These are phyloP conservation scores for Amauroascus niger DNA, from an alignment of 2,329 filamentous ascomycete genomes.

Conservation along the genomic window DNA sequence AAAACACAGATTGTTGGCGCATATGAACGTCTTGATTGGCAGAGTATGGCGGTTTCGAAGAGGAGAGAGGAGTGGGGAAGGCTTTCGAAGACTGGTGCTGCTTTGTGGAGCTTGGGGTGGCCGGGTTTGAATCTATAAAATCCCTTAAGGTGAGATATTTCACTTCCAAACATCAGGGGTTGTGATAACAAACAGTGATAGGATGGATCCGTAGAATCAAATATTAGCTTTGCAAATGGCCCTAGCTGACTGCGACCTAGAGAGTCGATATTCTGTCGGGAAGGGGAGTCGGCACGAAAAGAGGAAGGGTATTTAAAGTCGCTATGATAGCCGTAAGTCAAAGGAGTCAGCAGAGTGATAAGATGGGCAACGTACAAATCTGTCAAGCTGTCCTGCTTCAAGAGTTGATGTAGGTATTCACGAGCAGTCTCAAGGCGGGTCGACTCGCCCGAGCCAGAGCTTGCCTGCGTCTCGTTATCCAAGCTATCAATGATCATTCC, in stretches of 20 bases:
- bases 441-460: slow-evolving; percentile 45
- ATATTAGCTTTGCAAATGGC: slow-evolving; percentile 47
- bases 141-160: slow-evolving; percentile 3
- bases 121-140: slow-evolving; percentile 28
- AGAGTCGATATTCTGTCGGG: slow-evolving; percentile 18
- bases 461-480: slow-evolving; percentile 57
- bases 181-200: slow-evolving; percentile 33
- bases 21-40: not conserved
- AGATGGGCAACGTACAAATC: slow-evolving; percentile 6
- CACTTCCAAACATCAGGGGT: not conserved
- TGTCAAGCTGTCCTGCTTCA: slow-evolving; percentile 31
- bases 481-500: slow-evolving; percentile 54
- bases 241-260: slow-evolving; percentile 35
- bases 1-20: not conserved
- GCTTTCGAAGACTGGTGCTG: slow-evolving; percentile 15
- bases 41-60: slow-evolving; percentile 13
- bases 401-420: slow-evolving; percentile 62
- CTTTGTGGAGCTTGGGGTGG: slow-evolving; percentile 21
- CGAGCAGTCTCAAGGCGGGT: slow-evolving; percentile 61
- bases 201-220: slow-evolving; percentile 39
- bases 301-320: slow-evolving; percentile 36
- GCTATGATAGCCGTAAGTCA: slow-evolving; percentile 21
- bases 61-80: slow-evolving; percentile 13
- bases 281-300: slow-evolving; percentile 17
- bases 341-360: not conserved